Base-by-base conservation (phyloP, 148 eudicot genomes). In the Bassia scoparia region DNA sequence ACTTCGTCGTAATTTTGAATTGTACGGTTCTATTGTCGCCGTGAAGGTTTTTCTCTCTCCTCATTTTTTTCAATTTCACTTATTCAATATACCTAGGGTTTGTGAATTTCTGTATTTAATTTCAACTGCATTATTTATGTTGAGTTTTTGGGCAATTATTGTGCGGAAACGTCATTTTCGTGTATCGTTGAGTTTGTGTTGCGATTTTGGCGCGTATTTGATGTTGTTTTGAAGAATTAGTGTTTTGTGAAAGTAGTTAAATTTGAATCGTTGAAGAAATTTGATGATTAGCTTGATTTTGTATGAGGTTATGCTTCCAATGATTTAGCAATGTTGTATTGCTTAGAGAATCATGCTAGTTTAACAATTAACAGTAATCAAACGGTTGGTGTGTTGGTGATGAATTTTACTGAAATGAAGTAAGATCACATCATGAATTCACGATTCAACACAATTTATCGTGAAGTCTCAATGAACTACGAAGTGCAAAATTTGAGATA, bases 1-100 rank as follows among this genome's bases (percentile, higher is more conserved):
- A 67, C 80, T 94, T 74, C 97, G 91, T 66, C 82, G 79, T 37
- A 83, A 63, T 24, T 94, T 94, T 75, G 83, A 81, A 56, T 70
- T 84, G 14, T 91, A 85, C 76, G 98, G 98, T 35, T 79, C 86
- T 54, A 75, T 94, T 15, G 49, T 88, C 34, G 86, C 91, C 75
- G 89, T 94, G 68, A 94, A 94, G 96, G 98, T 93, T n/a, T 41
- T 38, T 60, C 74, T 61, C 72, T 67, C 78, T 52, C 77, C 73
- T 73, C 31, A 34, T 16, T 41, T 26, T 58, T 31, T 41, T 41
- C 69, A 23, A 69, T 58, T 62, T 43, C 61, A 13, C 70, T 18
- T 46, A 15, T 16, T 7, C 6, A 12, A 0, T 33, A 20, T 3
- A 5, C 27, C 7, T 31, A 49, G 20, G 62, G 44, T n/a, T 70